A percentile compares a stretch with the other conserved stretches of the same genome.
These are phyloP conservation scores for Funneliformis mosseae DNA, from an alignment of 192 early-diverging fungal species.

Conservation along the genomic window DNA sequence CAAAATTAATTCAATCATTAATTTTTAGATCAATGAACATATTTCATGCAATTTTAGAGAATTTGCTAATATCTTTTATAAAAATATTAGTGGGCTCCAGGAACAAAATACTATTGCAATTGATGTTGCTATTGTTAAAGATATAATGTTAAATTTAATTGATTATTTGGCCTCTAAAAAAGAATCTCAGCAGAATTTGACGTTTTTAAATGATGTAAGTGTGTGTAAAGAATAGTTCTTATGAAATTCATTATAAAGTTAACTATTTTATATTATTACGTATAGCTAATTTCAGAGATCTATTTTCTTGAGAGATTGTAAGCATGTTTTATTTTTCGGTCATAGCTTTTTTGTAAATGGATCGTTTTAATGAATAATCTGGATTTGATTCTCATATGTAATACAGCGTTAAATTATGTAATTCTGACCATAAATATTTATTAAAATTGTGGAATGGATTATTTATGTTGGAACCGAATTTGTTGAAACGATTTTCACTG, in stretches of 20 bases:
- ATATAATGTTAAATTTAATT: background rate
- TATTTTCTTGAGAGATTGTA: background rate
- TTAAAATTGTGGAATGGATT: slow-evolving; percentile 52
- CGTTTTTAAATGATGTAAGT: slow-evolving; percentile 4
- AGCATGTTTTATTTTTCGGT: background rate
- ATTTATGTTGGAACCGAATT: slow-evolving; percentile 47
- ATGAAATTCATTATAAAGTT: background rate
- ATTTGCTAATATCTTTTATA: background rate
- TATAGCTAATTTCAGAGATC: background rate
- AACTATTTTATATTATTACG: background rate
- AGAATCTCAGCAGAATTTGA: background rate
- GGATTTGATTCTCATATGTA: background rate
- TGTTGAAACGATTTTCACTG: slow-evolving; percentile 40
- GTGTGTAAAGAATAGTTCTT: background rate
- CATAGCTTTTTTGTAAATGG: background rate
- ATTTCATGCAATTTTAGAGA: background rate
- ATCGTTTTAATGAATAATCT: background rate
- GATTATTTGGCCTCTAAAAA: background rate
- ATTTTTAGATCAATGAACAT: slow-evolving; percentile 20
- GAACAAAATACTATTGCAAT: background rate
- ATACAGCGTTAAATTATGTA: background rate
- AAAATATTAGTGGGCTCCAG: background rate
- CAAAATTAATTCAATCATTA: background rate
- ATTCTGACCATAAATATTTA: slow-evolving; percentile 33
- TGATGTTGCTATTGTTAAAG: background rate